Base-by-base conservation (phyloP, 257 asterid species). In the Cruciata laevipes region DNA sequence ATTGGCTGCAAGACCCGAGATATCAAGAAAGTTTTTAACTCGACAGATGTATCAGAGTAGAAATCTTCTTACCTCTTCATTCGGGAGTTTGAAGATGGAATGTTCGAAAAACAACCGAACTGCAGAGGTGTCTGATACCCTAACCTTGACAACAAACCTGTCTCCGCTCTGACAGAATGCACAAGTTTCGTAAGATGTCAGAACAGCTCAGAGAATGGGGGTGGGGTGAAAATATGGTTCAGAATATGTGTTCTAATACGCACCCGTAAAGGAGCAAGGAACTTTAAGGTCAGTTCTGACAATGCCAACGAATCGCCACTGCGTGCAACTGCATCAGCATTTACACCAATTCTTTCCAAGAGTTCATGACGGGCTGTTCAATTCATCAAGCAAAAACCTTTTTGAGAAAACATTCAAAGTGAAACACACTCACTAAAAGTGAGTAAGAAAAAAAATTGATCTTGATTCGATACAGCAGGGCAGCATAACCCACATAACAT, bases 311-410 rank as follows among this genome's bases (percentile, higher is more conserved):
- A 84, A 57, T 78, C 79, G 56, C 99, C 97, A 44, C 38, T 60
- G 51, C 89, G 87, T 6, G 97, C 97, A 77, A 93, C 78, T 68
- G 75, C 89, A 79, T 90, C 97, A 27, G 96, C 95, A 77, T 47
- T 80, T 57, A 90, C 9, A 44, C 96, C 97, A 30, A 88, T 74
- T 69, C 79, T 80, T 58, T 85, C 95, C 69, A 90, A 67, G 71
- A 93, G 92, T 77, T 93, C 99, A 66, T 93, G 97, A 57, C 97
- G 95, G 62, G 88, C 99, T 93, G 89, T 79, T 73, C 69, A 73
- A 69, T 30, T 37, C 58, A 53, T 47, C 18, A 52, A 68, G 24
- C 49, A 60, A 14, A 7, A 21, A 30, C 14, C 16, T 47, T 66
- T 11, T 16, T 37, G 18, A 9, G 14, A 8, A 17, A 66, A 18